phyloP scores from a whole-genome alignment of 164 flowering plant species.

The Hamamelis virginiana region DNA sequence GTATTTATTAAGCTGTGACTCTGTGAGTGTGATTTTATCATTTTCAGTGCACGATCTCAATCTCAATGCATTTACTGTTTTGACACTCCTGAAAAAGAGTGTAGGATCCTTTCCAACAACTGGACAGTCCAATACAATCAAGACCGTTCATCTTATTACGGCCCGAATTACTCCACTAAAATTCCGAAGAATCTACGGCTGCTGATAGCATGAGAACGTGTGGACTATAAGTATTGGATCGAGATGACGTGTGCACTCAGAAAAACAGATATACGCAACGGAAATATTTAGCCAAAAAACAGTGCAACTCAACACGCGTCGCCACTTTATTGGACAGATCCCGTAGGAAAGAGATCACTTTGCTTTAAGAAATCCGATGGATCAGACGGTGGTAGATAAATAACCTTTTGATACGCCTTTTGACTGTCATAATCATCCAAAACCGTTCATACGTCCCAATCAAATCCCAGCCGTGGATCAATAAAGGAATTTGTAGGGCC shows the following conservation, averaged over 20 bases:
- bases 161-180: too few relatives aligned
- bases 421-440: too few relatives aligned
- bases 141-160: neutral
- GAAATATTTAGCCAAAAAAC: neutral
- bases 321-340: neutral
- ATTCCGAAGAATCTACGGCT: too few relatives aligned
- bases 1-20: neutral
- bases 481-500: neutral
- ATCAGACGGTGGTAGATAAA: neutral
- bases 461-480: neutral
- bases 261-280: neutral
- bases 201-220: conserved; percentile 22
- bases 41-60: neutral
- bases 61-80: too few relatives aligned
- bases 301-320: neutral
- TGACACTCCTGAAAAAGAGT: too few relatives aligned
- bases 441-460: too few relatives aligned
- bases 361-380: neutral
- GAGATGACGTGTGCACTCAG: neutral
- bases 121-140: neutral
- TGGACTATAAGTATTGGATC: conserved; percentile 18
- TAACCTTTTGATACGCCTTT: too few relatives aligned
- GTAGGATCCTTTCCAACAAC: too few relatives aligned
- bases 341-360: neutral
- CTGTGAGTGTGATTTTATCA: neutral